Percentiles rank a stretch among this genome's conserved stretches.
Conservation (phyloP, 192 early-diverging fungal genomes). For the Borealophlyctis nickersoniae region DNA sequence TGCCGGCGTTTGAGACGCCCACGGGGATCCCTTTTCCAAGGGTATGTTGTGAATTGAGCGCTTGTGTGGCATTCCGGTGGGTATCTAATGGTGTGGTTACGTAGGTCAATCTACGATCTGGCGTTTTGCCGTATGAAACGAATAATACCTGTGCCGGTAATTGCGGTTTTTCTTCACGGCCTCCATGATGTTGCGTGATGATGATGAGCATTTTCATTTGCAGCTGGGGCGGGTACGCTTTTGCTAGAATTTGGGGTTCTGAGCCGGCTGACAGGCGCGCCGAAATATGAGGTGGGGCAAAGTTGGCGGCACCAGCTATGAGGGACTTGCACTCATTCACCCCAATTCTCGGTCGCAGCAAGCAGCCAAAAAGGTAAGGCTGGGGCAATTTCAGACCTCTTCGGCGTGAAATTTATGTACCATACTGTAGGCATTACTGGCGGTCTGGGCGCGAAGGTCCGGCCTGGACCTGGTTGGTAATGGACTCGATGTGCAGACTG, state of each 20-base stretch:
- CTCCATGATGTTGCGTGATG: constrained; percentile 8
- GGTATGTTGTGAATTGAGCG: constrained; percentile 46
- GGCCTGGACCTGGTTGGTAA: constrained; percentile 79
- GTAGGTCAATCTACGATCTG: constrained; percentile 76
- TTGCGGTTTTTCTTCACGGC: too few relatives aligned
- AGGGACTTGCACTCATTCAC: too few relatives aligned
- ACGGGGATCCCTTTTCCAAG: constrained; percentile 82
- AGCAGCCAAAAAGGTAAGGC: constrained; percentile 28
- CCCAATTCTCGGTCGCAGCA: too few relatives aligned
- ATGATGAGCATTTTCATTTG: too few relatives aligned
- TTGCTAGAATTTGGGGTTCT: constrained; percentile 90
- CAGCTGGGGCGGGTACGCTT: constrained; percentile 88
- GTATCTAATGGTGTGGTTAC: not conserved
- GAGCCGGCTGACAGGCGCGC: constrained; percentile 77
- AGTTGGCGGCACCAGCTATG: too few relatives aligned
- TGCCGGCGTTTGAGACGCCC: constrained; percentile 84
- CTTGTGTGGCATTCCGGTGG: not conserved
- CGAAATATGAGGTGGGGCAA: constrained; percentile 69
- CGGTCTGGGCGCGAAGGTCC: constrained; percentile 77
- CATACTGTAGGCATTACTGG: constrained; percentile 65
- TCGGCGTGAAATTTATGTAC: too few relatives aligned
- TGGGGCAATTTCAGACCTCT: too few relatives aligned
- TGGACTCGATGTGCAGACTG: constrained; percentile 66
- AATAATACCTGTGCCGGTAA: too few relatives aligned
- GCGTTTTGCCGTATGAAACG: constrained; percentile 66